Evolutionary conservation across 176 grass and related monocot genomes (phyloP), one percentile per base, ranked within the genome.

Genomic region (Tillandsia fasciculata): DNA sequence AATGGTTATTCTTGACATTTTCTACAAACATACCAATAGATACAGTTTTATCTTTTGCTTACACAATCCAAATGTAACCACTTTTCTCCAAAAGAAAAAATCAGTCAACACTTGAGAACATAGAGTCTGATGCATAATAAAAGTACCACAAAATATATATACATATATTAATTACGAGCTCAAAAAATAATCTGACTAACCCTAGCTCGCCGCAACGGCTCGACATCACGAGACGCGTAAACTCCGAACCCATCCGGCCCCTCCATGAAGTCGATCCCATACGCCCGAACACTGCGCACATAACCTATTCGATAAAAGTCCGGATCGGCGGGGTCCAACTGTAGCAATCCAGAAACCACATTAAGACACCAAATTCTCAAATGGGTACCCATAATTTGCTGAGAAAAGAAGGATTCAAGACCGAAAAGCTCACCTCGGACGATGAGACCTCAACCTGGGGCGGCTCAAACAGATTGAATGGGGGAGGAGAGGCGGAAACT

Each of bases 271-370:
- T 96, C 81, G 61, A 96, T 14, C 27, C 88, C 92, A 56, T 89
- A 96, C 8, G 88, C 92, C 65, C 92, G 76, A 82, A 96, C 79
- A 80, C 81, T 87, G 72, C 92, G 77, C 24, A 71, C 84, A 71
- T 92, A 96, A 13, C 88, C 92, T 50, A 96, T 96, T 74, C 86
- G 69, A 73, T 96, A 96, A 49, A 96, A 96, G 50, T 96, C 92
- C 9, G 88, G 92, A 76, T 96, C 92, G 12, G 88, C 81, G 2
- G 86, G 86, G 56, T 86, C 83, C 83, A 92, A 79, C 92, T 96
- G 81, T 76, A 64, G 6, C 47, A 71, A 57, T 11, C 14, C 20
- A 52, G 0, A 63, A 74, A 58, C 28, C 5, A 56, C 10, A 56
- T 26, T 18, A 13, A 12, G 17, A n/a, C 57, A 11, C 17, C 52